Percentiles rank a stretch among this genome's conserved stretches.
phyloP scores from a whole-genome alignment of 257 asterid genomes.

The Apocynum venetum region DNA sequence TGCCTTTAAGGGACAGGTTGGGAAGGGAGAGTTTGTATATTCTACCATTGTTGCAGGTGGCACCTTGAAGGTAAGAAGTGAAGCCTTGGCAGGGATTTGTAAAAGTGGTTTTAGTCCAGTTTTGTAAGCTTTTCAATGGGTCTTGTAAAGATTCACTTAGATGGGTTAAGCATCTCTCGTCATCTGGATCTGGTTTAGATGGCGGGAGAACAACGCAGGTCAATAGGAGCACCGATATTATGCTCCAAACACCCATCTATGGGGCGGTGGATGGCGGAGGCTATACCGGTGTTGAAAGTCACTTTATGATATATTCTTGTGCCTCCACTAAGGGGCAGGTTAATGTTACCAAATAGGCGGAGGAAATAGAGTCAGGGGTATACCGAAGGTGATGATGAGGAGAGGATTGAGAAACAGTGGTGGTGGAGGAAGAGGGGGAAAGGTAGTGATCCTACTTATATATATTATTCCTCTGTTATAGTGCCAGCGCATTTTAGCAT shows the following conservation, averaged over 20 bases:
- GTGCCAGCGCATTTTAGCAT: slow-evolving; percentile 4
- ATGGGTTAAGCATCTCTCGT: slow-evolving; percentile 64
- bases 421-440: not conserved
- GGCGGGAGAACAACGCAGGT: slow-evolving; percentile 35
- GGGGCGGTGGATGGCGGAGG: not conserved
- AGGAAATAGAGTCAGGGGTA: not conserved
- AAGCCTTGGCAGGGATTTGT: slow-evolving; percentile 74
- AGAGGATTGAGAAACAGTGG: not conserved
- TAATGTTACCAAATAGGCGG: slow-evolving; percentile 8
- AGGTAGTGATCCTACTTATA: not conserved
- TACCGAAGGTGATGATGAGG: not conserved
- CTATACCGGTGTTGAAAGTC: too few relatives aligned
- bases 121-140: slow-evolving; percentile 56
- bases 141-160: slow-evolving; percentile 62
- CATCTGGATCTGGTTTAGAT: slow-evolving; percentile 69
- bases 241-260: slow-evolving; percentile 38
- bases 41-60: slow-evolving; percentile 95
- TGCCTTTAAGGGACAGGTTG: slow-evolving; percentile 58
- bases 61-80: slow-evolving; percentile 72
- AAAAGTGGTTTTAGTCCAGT: slow-evolving; percentile 68
- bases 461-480: not conserved
- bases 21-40: slow-evolving; percentile 78
- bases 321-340: not conserved
- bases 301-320: too few relatives aligned
- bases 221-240: slow-evolving; percentile 23